A percentile compares a stretch with the other conserved stretches of the same genome.
Conservation (phyloP, 164 flowering plant genomes). For the Stephania yunnanensis region DNA sequence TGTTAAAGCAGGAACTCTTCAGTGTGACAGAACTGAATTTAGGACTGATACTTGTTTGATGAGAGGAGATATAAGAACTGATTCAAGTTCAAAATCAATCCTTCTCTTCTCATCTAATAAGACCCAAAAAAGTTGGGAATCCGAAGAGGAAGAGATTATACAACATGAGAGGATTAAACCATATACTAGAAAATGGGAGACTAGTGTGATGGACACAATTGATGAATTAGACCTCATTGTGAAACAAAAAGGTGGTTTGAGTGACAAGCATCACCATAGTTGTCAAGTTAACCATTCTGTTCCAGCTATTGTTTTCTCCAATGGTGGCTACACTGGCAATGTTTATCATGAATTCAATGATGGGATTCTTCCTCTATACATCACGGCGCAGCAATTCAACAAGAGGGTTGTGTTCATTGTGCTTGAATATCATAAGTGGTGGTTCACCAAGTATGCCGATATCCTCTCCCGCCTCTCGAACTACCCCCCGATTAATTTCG, state of each 20-base stretch:
- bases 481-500: constrained; percentile 62
- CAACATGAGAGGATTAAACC: constrained; percentile 71
- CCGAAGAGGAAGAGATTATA: constrained; percentile 17
- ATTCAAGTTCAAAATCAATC: constrained; percentile 57
- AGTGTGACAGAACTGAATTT: constrained; percentile 69
- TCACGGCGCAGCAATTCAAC: constrained; percentile 68
- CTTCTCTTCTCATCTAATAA: constrained; percentile 40
- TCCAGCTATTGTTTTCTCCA: constrained; percentile 85
- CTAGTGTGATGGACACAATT: constrained; percentile 59
- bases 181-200: constrained; percentile 93
- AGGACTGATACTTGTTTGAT: constrained; percentile 73
- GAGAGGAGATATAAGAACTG: constrained; percentile 90
- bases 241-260: constrained; percentile 14
- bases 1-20: constrained; percentile 47
- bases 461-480: constrained; percentile 61
- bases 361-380: constrained; percentile 76
- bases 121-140: constrained; percentile 9
- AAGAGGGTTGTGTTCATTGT: constrained; percentile 76
- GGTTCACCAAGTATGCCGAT: constrained; percentile 67
- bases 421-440: constrained; percentile 82
- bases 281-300: constrained; percentile 74
- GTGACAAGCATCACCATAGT: constrained; percentile 11
- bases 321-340: constrained; percentile 91
- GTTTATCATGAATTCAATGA: constrained; percentile 95
- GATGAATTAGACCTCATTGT: constrained; percentile 50